These are phyloP conservation scores for Dothideomycetes sp. DNA, from an alignment of 2,329 filamentous ascomycete genomes.

Conservation along the genomic window DNA sequence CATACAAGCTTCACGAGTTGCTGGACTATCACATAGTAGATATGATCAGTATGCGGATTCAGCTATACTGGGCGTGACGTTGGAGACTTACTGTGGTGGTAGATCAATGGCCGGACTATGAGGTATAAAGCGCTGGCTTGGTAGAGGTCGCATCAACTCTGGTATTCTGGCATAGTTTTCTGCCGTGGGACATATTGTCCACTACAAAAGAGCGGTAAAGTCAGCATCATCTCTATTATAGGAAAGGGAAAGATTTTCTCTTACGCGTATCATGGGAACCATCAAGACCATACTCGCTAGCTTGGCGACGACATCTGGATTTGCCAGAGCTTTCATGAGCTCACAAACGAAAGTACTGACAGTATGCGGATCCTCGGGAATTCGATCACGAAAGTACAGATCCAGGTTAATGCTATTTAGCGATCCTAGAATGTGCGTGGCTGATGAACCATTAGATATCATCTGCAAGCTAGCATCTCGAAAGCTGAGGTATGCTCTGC, in stretches of 20 bases:
- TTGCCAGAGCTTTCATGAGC: conserved; percentile 8
- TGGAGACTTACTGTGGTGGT: conserved; percentile 3
- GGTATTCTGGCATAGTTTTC: conserved; percentile 12
- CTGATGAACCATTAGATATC: conserved; percentile 5
- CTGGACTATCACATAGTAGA: not conserved
- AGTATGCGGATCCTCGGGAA: not conserved
- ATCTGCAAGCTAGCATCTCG: conserved; percentile 5
- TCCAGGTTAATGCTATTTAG: conserved; percentile 4
- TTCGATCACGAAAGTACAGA: conserved; percentile 3
- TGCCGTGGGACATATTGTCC: conserved; percentile 9
- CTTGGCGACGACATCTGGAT: conserved; percentile 5
- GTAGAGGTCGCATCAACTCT: conserved; percentile 7
- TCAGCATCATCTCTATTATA: not conserved
- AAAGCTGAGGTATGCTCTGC: conserved; percentile 7
- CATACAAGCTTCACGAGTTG: conserved; percentile 5
- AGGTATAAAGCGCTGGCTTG: conserved; percentile 11
- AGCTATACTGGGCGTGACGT: not conserved
- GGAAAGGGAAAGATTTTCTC: not conserved
- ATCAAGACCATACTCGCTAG: conserved; percentile 4
- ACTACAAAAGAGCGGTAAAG: not conserved
- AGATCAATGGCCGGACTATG: conserved; percentile 10
- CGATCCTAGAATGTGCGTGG: not conserved
- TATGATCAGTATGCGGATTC: not conserved
- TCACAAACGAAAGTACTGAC: conserved; percentile 7
- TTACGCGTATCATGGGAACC: conserved; percentile 1